phyloP scores from a whole-genome alignment of 2,329 filamentous ascomycete genomes.

The Colletotrichum godetiae region DNA sequence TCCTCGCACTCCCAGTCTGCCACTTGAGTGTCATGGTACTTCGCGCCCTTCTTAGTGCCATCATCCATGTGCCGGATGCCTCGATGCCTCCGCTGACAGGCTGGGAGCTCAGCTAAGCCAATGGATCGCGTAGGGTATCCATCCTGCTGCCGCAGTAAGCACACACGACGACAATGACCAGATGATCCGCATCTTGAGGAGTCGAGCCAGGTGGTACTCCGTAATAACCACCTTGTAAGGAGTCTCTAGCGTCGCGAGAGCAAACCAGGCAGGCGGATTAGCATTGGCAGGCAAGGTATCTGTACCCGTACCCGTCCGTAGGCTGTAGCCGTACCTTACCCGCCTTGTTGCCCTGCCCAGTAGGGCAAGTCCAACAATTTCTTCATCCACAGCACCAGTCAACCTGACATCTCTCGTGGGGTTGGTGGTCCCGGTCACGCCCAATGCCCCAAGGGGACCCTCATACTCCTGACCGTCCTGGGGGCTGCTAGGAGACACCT shows the following conservation, averaged over 20 bases:
- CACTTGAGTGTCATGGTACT: neutral
- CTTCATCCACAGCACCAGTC: conserved; percentile 8
- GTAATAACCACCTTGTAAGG: conserved; percentile 8
- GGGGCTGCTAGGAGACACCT: neutral
- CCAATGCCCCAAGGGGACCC: neutral
- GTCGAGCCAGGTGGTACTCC: conserved; percentile 12
- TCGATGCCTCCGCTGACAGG: neutral
- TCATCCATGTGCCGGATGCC: neutral
- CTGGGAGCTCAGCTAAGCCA: neutral
- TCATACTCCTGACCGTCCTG: conserved; percentile 9
- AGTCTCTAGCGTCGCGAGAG: neutral
- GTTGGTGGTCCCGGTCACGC: neutral
- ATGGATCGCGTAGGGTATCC: neutral
- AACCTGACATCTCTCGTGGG: conserved; percentile 8
- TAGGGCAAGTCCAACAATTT: conserved; percentile 26
- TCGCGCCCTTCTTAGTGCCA: neutral
- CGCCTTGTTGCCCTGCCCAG: conserved; percentile 18
- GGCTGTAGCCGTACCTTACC: conserved; percentile 3
- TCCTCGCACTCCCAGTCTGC: neutral
- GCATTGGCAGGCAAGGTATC: conserved; percentile 17
- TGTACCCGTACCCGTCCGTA: conserved; percentile 10
- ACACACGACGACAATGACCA: conserved; percentile 8
- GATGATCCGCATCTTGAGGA: conserved; percentile 17
- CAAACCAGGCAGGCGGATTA: conserved; percentile 21
- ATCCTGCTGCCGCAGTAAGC: conserved; percentile 3